A percentile compares a stretch with the other conserved stretches of the same genome.
Evolutionary conservation across 345 rosid species (phyloP).

Genomic region (Jatropha curcas): DNA sequence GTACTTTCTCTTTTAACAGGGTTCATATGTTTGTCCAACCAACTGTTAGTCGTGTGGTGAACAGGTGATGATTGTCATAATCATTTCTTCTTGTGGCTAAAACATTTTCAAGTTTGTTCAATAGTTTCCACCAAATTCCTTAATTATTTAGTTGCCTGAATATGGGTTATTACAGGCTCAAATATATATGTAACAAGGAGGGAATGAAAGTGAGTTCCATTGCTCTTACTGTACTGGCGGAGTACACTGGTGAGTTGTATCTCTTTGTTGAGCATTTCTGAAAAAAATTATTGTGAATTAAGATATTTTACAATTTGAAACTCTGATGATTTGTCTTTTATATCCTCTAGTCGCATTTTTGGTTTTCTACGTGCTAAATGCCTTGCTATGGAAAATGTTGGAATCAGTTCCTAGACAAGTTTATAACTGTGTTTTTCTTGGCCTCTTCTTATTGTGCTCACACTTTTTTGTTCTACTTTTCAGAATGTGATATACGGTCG

Average conservation of each 20-base stretch:
- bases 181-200: constrained; percentile 79
- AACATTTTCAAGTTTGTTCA: constrained; percentile 6
- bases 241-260: constrained; percentile 70
- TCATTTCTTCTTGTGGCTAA: constrained; percentile 1
- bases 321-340: neutral
- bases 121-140: neutral
- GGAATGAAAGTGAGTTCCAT: constrained; percentile 82
- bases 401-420: neutral
- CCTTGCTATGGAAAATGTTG: neutral
- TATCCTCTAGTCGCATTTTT: neutral
- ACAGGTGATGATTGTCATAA: constrained; percentile 57
- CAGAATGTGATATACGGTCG: constrained; percentile 94
- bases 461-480: constrained; percentile 27
- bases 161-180: constrained; percentile 55
- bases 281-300: neutral
- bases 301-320: neutral
- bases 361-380: neutral
- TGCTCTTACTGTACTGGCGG: constrained; percentile 79
- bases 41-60: constrained; percentile 79
- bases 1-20: constrained; percentile 47
- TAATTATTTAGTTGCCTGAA: constrained; percentile 4
- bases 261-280: neutral
- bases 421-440: neutral
- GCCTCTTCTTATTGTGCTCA: neutral
- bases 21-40: constrained; percentile 92